These are phyloP conservation scores for Termitomyces sp. DNA, from an alignment of 768 basidiomycete genomes.

Conservation along the genomic window DNA sequence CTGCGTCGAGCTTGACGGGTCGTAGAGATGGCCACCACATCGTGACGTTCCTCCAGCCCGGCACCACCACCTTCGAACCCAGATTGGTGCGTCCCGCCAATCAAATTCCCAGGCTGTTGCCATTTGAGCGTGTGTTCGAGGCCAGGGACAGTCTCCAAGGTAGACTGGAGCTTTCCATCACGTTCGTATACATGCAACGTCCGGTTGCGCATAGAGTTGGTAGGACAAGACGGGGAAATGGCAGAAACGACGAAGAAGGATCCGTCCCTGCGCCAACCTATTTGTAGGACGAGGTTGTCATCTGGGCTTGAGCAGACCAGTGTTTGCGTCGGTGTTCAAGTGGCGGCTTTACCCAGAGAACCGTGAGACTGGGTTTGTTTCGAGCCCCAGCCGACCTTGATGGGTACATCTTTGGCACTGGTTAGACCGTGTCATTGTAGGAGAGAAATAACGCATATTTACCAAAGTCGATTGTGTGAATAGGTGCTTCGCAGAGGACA, in stretches of 20 bases:
- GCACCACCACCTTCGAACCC: constrained; percentile 69
- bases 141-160: constrained; percentile 78
- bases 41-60: constrained; percentile 69
- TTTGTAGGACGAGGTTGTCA: constrained; percentile 65
- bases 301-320: constrained; percentile 53
- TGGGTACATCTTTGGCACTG: constrained; percentile 62
- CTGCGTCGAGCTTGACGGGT: too few relatives aligned
- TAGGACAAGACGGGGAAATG: constrained; percentile 39
- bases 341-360: constrained; percentile 83
- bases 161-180: constrained; percentile 71
- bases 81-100: constrained; percentile 77
- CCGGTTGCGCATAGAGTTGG: constrained; percentile 36
- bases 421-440: background rate
- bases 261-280: constrained; percentile 95
- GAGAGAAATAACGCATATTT: constrained; percentile 49
- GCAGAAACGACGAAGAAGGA: constrained; percentile 84
- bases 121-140: constrained; percentile 78
- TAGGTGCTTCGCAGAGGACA: constrained; percentile 70
- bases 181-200: constrained; percentile 73
- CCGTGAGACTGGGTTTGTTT: constrained; percentile 98
- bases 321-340: constrained; percentile 42
- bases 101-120: constrained; percentile 86
- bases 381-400: constrained; percentile 97
- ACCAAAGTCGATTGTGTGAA: constrained; percentile 77
- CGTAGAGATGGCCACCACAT: too few relatives aligned